These are phyloP conservation scores for Penicillium sp. DNA, from an alignment of 2,329 filamentous ascomycete species.

Conservation along the genomic window DNA sequence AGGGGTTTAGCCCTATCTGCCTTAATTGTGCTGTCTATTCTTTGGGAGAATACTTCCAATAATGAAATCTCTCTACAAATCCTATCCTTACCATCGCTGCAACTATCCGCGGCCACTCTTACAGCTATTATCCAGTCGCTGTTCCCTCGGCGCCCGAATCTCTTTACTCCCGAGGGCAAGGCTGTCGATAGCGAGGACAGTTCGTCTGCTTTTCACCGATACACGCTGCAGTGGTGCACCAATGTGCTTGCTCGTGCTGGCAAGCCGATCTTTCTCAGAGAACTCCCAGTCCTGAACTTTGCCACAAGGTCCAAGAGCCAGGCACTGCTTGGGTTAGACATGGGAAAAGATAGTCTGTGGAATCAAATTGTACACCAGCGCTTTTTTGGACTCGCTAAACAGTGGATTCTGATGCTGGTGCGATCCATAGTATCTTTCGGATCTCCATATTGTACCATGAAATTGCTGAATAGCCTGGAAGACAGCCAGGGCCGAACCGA, in stretches of 20 bases:
- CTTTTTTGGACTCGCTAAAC: background rate
- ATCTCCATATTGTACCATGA: constrained; percentile 1
- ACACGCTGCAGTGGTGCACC: constrained; percentile 6
- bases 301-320: constrained; percentile 1
- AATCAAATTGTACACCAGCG: constrained; percentile 1
- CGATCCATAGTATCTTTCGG: background rate
- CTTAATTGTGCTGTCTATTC: background rate
- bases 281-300: constrained; percentile 3
- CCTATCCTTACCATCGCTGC: background rate
- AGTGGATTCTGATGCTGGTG: background rate
- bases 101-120: background rate
- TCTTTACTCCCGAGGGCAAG: constrained; percentile 6
- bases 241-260: background rate
- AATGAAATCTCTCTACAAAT: background rate
- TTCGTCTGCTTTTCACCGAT: background rate
- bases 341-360: background rate
- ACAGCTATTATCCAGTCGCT: background rate
- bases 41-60: background rate
- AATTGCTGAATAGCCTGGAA: constrained; percentile 3
- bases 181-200: background rate
- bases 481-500: background rate
- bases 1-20: background rate
- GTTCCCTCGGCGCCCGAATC: constrained; percentile 2
- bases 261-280: background rate
- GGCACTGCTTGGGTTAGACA: background rate